Base-by-base conservation (phyloP, 345 rosid genomes). In the Carallia pectinifolia region DNA sequence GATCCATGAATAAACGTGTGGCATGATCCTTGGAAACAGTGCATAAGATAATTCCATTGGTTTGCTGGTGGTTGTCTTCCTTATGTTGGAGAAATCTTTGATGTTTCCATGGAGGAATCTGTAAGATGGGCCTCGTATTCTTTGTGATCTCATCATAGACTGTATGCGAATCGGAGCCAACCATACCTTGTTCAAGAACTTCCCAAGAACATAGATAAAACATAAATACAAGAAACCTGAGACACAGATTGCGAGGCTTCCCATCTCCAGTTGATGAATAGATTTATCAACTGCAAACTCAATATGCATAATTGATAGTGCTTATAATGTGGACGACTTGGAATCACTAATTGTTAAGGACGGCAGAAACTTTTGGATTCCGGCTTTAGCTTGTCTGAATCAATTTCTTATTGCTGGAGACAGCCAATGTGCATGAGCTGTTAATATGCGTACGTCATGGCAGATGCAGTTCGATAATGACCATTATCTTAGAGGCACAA, bases 1-100 rank as follows among this genome's bases (percentile, higher is more conserved):
- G 47, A 37, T 74, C 87, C 83, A 83, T 36, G 75, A 52, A 53
- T 79, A 39, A 13, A 76, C 44, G 10, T 79, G 81, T 18, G 84
- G 84, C 44, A 44, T 36, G 27, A 74, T 56, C 62, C 63, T 68
- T 8, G 84, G 74, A 37, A 83, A 23, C 33, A 76, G 61, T 33
- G 69, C 55, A 53, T 75, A 74, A 3, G 80, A 79, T n/a, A 72
- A 56, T 60, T 71, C 70, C 48, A 68, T 53, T 13, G 79, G 73
- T 23, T 12, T 52, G 27, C 36, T 55, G 16, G 4, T 50, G n/a
- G 34, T 17, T 10, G 67, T 60, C 27, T 12, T 50, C 29, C 12
- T 56, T 71, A 65, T 73, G 6, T 33, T 23, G 8, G 27, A 3
- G 0, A 74, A 64, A 52, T 79, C 62, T 19, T 37, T 75, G 55